These are phyloP conservation scores for Rhodofomes roseus DNA, from an alignment of 1,284 basidiomycete genomes.

Conservation along the genomic window DNA sequence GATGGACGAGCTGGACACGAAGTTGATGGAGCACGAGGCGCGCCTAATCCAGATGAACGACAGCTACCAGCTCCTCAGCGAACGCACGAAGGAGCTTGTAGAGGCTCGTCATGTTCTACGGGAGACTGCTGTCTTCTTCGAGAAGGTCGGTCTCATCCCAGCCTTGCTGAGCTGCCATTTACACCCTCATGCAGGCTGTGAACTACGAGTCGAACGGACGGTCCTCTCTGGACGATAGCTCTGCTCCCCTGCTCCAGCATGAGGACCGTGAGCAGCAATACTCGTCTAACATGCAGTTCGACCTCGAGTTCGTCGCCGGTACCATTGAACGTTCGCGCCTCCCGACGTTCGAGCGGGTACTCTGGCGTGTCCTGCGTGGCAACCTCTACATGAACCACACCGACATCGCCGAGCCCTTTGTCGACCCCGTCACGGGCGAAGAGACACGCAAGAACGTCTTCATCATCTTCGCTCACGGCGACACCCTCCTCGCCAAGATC, in stretches of 20 bases:
- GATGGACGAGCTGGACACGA: slow-evolving; percentile 90
- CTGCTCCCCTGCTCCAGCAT: slow-evolving; percentile 88
- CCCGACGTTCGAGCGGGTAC: slow-evolving; percentile 93
- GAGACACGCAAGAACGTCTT: slow-evolving; percentile 98
- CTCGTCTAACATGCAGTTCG: slow-evolving; percentile 60
- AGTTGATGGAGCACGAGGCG: slow-evolving; percentile 85
- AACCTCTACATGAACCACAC: slow-evolving; percentile 99
- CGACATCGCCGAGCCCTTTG: slow-evolving; percentile 92
- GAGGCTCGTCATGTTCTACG: slow-evolving; percentile 92
- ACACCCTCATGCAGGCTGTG: slow-evolving; percentile 57
- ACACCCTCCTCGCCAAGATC: slow-evolving; percentile 92
- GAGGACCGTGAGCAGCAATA: slow-evolving; percentile 80
- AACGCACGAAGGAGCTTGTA: slow-evolving; percentile 83
- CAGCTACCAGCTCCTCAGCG: slow-evolving; percentile 87
- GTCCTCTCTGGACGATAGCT: slow-evolving; percentile 89
- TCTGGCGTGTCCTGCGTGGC: slow-evolving; percentile 97
- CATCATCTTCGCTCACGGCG: slow-evolving; percentile 99
- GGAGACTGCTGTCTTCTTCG: slow-evolving; percentile 97
- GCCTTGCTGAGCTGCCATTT: not conserved
- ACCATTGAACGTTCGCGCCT: slow-evolving; percentile 93
- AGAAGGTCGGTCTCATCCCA: slow-evolving; percentile 54
- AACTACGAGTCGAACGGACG: slow-evolving; percentile 78
- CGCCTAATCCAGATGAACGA: slow-evolving; percentile 91
- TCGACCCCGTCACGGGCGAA: slow-evolving; percentile 77
- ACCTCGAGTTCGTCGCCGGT: slow-evolving; percentile 93